Evolutionary conservation across 768 basidiomycete genomes (phyloP).

Genomic region (Leccinellum albellum): DNA sequence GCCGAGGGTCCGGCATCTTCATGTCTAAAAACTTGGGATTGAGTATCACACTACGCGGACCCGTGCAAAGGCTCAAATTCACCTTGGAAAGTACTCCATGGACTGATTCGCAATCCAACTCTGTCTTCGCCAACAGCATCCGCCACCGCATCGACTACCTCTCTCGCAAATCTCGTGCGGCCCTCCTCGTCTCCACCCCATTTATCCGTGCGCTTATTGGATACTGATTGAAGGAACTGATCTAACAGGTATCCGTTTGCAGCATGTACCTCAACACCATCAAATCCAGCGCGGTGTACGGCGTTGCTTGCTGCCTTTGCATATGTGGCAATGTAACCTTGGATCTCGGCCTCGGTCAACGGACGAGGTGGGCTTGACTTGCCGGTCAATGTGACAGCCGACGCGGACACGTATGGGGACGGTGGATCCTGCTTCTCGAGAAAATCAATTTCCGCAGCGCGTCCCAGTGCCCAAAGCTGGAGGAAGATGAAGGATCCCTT

Average conservation of each 20-base stretch:
- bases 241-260: slow-evolving; percentile 49
- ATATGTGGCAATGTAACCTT: slow-evolving; percentile 28
- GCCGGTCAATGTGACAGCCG: slow-evolving; percentile 24
- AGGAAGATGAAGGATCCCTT: background rate
- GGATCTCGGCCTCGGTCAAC: slow-evolving; percentile 30
- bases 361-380: slow-evolving; percentile 13
- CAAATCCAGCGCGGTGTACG: slow-evolving; percentile 7
- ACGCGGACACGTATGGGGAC: slow-evolving; percentile 34
- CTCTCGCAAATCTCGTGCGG: slow-evolving; percentile 43
- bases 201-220: background rate
- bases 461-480: slow-evolving; percentile 46
- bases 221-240: slow-evolving; percentile 47
- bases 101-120: background rate
- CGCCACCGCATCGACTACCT: slow-evolving; percentile 28
- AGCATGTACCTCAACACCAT: slow-evolving; percentile 39
- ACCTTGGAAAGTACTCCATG: background rate
- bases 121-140: background rate
- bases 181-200: slow-evolving; percentile 59
- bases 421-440: slow-evolving; percentile 35
- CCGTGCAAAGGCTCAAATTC: background rate
- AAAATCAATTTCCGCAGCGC: slow-evolving; percentile 34
- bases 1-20: background rate
- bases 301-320: slow-evolving; percentile 32
- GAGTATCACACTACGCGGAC: background rate
- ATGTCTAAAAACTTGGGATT: background rate